Evolutionary conservation across 495 filamentous ascomycete genomes (phyloP).

Genomic region (Amphirosellinia nigrospora): DNA sequence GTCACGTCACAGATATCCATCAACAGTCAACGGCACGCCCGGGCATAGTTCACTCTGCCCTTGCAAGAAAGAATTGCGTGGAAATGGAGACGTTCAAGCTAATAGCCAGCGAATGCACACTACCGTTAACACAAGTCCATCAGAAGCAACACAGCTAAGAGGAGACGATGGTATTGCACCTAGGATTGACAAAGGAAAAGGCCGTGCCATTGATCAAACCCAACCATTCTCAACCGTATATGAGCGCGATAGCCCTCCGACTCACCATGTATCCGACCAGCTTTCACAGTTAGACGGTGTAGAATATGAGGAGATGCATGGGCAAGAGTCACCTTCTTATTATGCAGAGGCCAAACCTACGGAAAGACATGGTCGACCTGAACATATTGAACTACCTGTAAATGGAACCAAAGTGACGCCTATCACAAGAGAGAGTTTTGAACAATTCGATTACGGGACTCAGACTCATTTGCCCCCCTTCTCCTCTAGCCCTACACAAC

Average conservation of each 20-base stretch:
- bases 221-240: not conserved
- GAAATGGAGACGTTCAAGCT: too few species aligned
- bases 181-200: not conserved
- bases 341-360: not conserved
- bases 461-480: not conserved
- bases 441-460: not conserved
- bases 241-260: not conserved
- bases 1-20: not conserved
- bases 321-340: not conserved
- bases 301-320: not conserved
- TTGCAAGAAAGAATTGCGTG: not conserved
- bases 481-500: not conserved
- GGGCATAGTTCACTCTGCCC: not conserved
- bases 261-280: not conserved
- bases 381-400: not conserved
- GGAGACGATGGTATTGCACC: not conserved
- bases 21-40: not conserved
- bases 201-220: not conserved
- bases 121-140: not conserved
- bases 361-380: not conserved
- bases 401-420: not conserved
- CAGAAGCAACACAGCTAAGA: not conserved
- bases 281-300: not conserved
- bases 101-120: not conserved
- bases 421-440: not conserved